Percentiles rank a stretch among this genome's conserved stretches.
Conservation (phyloP, 1,139 yeast species). For the Pichia terricola region DNA sequence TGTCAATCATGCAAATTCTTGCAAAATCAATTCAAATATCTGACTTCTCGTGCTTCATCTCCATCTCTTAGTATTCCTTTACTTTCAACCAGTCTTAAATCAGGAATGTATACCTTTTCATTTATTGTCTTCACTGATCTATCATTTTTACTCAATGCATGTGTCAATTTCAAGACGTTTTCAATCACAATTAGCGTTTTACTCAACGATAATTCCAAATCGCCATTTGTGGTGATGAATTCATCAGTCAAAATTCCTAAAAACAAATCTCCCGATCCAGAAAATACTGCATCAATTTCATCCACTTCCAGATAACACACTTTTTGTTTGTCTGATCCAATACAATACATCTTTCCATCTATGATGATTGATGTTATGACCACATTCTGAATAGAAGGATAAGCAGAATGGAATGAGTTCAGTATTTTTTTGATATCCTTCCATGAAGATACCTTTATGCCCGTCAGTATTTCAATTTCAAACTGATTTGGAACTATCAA, state of each 20-base stretch:
- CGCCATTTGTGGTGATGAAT: constrained; percentile 20
- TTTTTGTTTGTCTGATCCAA: constrained; percentile 22
- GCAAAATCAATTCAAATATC: no score
- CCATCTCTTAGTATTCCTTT: constrained; percentile 3
- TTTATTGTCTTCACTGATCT: constrained; percentile 4
- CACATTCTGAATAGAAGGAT: constrained; percentile 33
- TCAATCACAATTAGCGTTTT: constrained; percentile 20
- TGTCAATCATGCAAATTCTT: no score
- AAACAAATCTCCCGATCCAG: constrained; percentile 69
- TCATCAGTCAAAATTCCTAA: constrained; percentile 54
- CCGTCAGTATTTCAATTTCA: constrained; percentile 54
- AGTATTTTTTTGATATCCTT: constrained; percentile 34
- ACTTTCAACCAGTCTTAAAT: constrained; percentile 22
- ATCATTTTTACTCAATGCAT: constrained; percentile 8
- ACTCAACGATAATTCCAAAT: constrained; percentile 16
- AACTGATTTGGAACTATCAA: constrained; percentile 66
- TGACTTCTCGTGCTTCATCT: no score
- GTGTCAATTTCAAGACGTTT: constrained; percentile 20
- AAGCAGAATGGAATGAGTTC: constrained; percentile 31
- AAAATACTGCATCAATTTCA: constrained; percentile 53
- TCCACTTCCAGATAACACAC: constrained; percentile 37
- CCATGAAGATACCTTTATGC: constrained; percentile 30
- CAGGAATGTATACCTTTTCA: constrained; percentile 22
- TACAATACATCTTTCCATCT: constrained; percentile 26
- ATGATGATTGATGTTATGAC: constrained; percentile 36